Conservation (phyloP, 164 flowering plant genomes). For the Stephania yunnanensis region DNA sequence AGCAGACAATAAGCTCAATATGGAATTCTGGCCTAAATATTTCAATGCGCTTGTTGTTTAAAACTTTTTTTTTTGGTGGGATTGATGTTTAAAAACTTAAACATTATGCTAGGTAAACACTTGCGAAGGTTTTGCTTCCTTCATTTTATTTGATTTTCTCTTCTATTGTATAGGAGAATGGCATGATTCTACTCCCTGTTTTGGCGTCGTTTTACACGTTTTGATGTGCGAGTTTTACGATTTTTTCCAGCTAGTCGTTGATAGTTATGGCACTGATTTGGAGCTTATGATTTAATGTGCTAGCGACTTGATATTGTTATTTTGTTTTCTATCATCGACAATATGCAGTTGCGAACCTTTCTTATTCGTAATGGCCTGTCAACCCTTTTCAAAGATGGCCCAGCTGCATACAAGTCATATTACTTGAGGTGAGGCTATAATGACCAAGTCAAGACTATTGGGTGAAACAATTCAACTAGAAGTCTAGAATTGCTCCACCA, state of each 20-base stretch:
- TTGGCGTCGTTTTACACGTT: background rate
- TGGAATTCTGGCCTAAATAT: background rate
- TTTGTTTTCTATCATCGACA: slow-evolving; percentile 5
- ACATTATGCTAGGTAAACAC: background rate
- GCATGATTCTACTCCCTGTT: background rate
- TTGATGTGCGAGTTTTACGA: background rate
- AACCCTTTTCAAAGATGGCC: slow-evolving; percentile 81
- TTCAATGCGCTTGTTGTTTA: background rate
- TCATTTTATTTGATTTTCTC: background rate
- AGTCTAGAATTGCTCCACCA: background rate
- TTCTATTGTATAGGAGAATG: background rate
- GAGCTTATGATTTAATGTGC: background rate
- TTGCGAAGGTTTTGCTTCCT: slow-evolving; percentile 1
- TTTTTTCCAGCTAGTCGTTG: background rate
- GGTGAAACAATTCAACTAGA: background rate
- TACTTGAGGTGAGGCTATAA: slow-evolving; percentile 54
- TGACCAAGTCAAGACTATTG: background rate
- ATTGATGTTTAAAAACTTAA: background rate
- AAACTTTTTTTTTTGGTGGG: no score
- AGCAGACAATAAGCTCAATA: background rate
- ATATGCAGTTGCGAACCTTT: slow-evolving; percentile 75
- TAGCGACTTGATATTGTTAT: background rate
- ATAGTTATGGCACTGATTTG: background rate
- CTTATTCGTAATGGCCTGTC: slow-evolving; percentile 91
- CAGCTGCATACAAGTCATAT: slow-evolving; percentile 73